Base-by-base conservation (phyloP, 176 grass and related monocot species). In the Pontederia crassipes region DNA sequence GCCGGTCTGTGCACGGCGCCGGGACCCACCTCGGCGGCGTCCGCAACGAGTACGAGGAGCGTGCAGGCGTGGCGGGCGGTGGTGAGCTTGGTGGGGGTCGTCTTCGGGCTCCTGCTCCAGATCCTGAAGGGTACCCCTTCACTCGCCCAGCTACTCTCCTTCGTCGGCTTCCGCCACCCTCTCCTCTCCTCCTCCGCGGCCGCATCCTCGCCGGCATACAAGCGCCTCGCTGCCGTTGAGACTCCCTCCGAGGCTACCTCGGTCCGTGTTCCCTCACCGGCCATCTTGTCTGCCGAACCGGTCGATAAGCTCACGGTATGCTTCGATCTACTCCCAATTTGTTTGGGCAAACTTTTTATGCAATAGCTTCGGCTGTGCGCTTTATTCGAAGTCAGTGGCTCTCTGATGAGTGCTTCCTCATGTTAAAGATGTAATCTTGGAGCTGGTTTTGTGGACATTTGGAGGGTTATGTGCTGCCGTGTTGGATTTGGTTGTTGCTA, bases 41-140 rank as follows among this genome's bases (percentile, higher is more conserved):
- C 77, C 54, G 78, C 61, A 64, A 46, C 51, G 78, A 73, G 79
- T 28, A 79, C 77, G 59, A 84, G 81, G 57, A 83, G 82, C 46
- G 73, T 75, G 56, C 81, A 97, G 76, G 80, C 84, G 28, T 97
- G 92, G 87, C 81, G 68, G 67, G 79, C 85, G 48, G 71, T 99
- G 53, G 71, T 99, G 32, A 85, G 82, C 12, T 93, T 88, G 94
- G 28, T 99, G 64, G 85, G 79, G 2, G 81, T 99, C 74, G 77
- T 99, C 61, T 66, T 98, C 40, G 84, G 85, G 67, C 58, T 89
- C 56, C 72, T 98, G 57, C 72, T 93, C 49, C 88, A 93, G 85
- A 89, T 93, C 74, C 82, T 93, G 53, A 80, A 88, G 26, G 85
- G 82, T 14, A 93, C 88, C 9, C 94, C 94, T 1, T 93, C 94